Evolutionary conservation across 768 basidiomycete genomes (phyloP).

Genomic region (Xerocomus brunneocitrinus): DNA sequence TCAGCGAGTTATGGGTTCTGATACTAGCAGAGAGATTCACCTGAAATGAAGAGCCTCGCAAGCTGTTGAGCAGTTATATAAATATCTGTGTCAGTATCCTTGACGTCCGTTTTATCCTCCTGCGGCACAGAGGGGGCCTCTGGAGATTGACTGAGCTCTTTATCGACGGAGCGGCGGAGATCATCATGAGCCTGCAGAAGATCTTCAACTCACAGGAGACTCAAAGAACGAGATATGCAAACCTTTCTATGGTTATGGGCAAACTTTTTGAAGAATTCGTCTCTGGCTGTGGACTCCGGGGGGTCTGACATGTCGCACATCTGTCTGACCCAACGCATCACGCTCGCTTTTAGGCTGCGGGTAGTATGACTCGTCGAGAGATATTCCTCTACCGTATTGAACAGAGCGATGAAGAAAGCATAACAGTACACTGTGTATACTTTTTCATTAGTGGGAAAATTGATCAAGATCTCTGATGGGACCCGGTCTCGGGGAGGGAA

Average conservation of each 20-base stretch:
- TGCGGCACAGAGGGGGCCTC: not conserved
- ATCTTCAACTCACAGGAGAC: not conserved
- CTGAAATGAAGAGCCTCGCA: not conserved
- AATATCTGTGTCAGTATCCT: not conserved
- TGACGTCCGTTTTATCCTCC: not conserved
- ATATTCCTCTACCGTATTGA: not conserved
- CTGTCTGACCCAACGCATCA: not conserved
- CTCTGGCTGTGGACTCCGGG: not conserved
- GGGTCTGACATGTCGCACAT: not conserved
- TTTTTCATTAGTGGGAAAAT: rapidly evolving
- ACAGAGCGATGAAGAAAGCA: slow-evolving; percentile 2
- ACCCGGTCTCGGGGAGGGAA: not conserved
- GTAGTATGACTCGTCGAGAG: not conserved
- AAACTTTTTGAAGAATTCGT: not conserved
- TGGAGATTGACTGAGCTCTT: not conserved
- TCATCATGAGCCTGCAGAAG: not conserved
- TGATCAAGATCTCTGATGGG: not conserved
- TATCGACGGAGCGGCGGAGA: too few relatives aligned
- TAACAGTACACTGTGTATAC: not conserved
- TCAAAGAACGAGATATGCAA: not conserved
- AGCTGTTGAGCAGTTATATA: not conserved
- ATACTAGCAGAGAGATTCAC: not conserved
- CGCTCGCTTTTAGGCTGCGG: too few relatives aligned
- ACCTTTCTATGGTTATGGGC: not conserved
- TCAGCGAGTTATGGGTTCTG: not conserved